Base-by-base conservation (phyloP, 306 rosid species). In the Lathyrus tuberosus region DNA sequence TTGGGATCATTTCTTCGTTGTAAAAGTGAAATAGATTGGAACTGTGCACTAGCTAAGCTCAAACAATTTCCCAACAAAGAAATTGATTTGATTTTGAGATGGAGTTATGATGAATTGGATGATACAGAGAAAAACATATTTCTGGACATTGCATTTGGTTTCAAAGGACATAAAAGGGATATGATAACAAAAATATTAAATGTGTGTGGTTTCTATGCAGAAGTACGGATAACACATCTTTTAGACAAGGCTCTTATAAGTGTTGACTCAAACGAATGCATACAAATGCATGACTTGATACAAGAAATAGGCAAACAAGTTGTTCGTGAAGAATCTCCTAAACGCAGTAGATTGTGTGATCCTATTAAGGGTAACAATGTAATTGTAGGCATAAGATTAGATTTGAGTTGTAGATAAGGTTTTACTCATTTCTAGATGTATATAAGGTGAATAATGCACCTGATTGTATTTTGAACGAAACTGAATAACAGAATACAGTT, bases 261-360 rank as follows among this genome's bases (percentile, higher is more conserved):
- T 1, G 26, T 24, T 24, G 26, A 24, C 26, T 24, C 26, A 24
- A 24, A 24, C 26, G 26, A 24, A 24, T 24, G 26, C 26, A 24
- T 24, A 24, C 26, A 24, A 24, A 26, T 26, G 30, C 30, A 26
- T 31, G 82, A 73, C 5, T 7, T 74, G 48, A 26, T 80, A 7
- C 82, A 80, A 17, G 33, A 41, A 24, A 60, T 74, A 73, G 85
- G 81, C 13, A 13, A 14, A 16, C 37, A 47, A 31, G 40, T 78
- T 15, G 65, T 78, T 40, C 59, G 28, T 1, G 16, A 65, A 72
- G 74, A 78, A 66, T 78, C 58, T 11, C 2, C 0, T 0, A 30
- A 58, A 4, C 47, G 47, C 0, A 73, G 82, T 5, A 41, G 79
- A 13, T 42, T 67, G 10, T 58, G 61, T 49, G 24, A 48, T 14